Evolutionary conservation across 176 grass and related monocot genomes (phyloP).

Genomic region (Juncus effusus): DNA sequence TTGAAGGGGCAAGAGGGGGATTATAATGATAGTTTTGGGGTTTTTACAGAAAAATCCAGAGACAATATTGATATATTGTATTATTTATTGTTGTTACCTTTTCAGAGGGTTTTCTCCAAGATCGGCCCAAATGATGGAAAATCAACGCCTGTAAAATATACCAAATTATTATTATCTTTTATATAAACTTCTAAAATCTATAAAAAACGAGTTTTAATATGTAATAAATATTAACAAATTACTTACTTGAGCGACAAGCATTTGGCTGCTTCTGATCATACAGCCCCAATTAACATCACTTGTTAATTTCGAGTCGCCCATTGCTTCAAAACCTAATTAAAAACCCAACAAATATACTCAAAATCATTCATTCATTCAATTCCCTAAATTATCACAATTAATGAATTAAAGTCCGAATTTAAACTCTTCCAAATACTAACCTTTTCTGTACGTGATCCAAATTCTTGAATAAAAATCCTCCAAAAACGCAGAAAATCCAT

Average conservation of each 20-base stretch:
- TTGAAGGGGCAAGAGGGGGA: no score
- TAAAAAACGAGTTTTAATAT: not conserved
- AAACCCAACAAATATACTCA: not conserved
- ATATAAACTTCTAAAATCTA: not conserved
- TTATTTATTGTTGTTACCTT: constrained; percentile 52
- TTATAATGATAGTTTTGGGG: no score
- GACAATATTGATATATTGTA: no score
- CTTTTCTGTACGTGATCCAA: constrained; percentile 98
- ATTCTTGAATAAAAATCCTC: constrained; percentile 85
- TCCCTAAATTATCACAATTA: not conserved
- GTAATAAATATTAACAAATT: not conserved
- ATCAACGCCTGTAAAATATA: constrained; percentile 52
- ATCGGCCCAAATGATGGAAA: constrained; percentile 89
- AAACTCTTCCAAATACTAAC: constrained; percentile 27
- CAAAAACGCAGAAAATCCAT: constrained; percentile 40
- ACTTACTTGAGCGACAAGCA: constrained; percentile 83
- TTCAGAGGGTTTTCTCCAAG: constrained; percentile 72
- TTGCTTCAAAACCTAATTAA: constrained; percentile 59
- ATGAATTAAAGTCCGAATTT: no score
- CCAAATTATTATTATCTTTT: not conserved
- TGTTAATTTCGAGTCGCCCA: constrained; percentile 60
- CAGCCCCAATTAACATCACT: constrained; percentile 94
- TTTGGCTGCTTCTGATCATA: constrained; percentile 99
- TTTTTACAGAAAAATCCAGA: no score
- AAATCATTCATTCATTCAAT: not conserved